phyloP scores from a whole-genome alignment of 768 basidiomycete species.

The Lepiota venenata region DNA sequence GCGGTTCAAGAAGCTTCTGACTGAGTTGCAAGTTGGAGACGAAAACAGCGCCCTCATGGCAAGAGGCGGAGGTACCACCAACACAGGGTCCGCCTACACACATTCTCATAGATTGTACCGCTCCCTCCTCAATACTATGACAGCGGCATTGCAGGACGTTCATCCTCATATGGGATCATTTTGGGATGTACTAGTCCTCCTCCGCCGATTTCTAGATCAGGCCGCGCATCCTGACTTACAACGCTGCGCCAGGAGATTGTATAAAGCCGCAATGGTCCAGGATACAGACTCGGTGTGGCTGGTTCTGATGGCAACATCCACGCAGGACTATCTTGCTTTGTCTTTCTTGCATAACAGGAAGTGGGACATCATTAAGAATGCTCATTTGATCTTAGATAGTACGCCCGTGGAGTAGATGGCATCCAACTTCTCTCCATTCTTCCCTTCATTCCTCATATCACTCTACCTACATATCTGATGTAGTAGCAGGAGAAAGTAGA shows the following conservation, averaged over 20 bases:
- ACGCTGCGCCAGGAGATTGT: conserved; percentile 59
- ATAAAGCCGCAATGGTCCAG: conserved; percentile 49
- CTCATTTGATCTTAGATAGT: conserved; percentile 29
- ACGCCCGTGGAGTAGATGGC: not conserved
- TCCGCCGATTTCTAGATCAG: conserved; percentile 72
- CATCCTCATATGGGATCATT: conserved; percentile 64
- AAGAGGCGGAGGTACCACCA: conserved; percentile 45
- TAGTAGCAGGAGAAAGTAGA: conserved; percentile 11
- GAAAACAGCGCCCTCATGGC: conserved; percentile 61
- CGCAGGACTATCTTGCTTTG: conserved; percentile 36
- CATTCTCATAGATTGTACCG: conserved; percentile 77
- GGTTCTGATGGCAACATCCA: conserved; percentile 54
- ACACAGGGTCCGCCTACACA: conserved; percentile 72
- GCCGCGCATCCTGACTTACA: conserved; percentile 76
- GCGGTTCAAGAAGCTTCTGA: conserved; percentile 60
- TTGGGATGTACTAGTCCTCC: conserved; percentile 80
- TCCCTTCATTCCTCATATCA: not conserved
- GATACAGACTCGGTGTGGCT: conserved; percentile 89
- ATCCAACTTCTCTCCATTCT: not conserved
- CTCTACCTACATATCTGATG: not conserved
- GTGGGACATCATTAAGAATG: conserved; percentile 61
- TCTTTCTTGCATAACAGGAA: conserved; percentile 48
- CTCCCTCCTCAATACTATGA: conserved; percentile 75
- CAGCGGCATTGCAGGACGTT: conserved; percentile 60
- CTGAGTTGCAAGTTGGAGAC: conserved; percentile 60